These are phyloP conservation scores for Zopfochytrium polystomum DNA, from an alignment of 371 early-diverging fungal species.

Conservation along the genomic window DNA sequence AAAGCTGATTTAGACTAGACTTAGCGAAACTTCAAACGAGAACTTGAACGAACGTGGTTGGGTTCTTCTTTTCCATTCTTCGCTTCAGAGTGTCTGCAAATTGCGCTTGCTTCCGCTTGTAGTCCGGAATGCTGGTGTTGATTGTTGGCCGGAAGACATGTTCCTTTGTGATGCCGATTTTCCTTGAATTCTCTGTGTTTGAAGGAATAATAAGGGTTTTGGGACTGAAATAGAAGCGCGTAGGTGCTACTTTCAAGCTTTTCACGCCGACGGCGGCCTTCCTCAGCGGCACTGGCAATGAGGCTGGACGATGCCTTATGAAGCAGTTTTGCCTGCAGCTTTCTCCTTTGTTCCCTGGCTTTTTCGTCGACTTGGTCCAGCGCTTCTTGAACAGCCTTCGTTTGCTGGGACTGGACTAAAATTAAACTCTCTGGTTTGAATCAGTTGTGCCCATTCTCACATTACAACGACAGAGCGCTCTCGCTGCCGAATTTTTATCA, in stretches of 20 bases:
- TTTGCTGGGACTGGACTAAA: slow-evolving; percentile 15
- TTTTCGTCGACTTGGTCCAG: slow-evolving; percentile 11
- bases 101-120: slow-evolving; percentile 9
- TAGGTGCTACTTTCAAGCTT: slow-evolving; percentile 9
- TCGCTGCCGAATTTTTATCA: slow-evolving; percentile 2
- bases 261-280: slow-evolving; percentile 17
- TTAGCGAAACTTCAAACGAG: not conserved
- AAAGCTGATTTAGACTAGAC: not conserved
- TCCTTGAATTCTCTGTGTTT: slow-evolving; percentile 17
- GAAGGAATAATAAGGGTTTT: not conserved
- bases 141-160: slow-evolving; percentile 26
- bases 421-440: too few relatives aligned
- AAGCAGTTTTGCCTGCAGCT: slow-evolving; percentile 4
- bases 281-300: slow-evolving; percentile 26
- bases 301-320: slow-evolving; percentile 8
- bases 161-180: slow-evolving; percentile 23
- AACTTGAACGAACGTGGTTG: not conserved
- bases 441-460: slow-evolving; percentile 6
- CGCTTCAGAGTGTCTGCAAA: not conserved
- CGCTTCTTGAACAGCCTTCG: slow-evolving; percentile 18
- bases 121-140: slow-evolving; percentile 20
- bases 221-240: not conserved
- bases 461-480: slow-evolving; percentile 19
- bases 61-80: slow-evolving; percentile 3
- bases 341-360: slow-evolving; percentile 1